Percentiles rank a stretch among this genome's conserved stretches.
phyloP scores from a whole-genome alignment of 225 moss, liverwort and hornwort genomes.

The Anthoceros angustus region DNA sequence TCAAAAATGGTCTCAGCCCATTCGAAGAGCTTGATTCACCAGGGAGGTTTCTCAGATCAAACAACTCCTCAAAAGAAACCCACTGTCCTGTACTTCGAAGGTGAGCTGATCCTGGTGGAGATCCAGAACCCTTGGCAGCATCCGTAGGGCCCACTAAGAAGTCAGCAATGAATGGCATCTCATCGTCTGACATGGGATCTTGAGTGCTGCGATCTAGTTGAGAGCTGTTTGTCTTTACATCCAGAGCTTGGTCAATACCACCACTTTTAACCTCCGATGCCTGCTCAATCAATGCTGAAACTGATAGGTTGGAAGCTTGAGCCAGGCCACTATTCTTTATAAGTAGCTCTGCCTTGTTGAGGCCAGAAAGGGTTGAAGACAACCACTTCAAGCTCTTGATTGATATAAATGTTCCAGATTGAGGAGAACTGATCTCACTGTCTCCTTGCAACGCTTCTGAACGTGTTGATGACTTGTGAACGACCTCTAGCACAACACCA shows the following conservation, averaged over 20 bases:
- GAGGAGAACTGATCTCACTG: background rate
- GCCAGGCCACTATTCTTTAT: background rate
- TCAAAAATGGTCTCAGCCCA: slow-evolving; percentile 35
- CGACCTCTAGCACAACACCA: slow-evolving; percentile 40
- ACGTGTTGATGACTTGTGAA: slow-evolving; percentile 21
- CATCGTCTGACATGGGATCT: background rate
- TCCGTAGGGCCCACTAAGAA: background rate
- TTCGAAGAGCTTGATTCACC: slow-evolving; percentile 3
- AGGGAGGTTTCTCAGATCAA: slow-evolving; percentile 18
- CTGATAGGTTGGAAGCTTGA: background rate
- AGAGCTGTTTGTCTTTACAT: background rate
- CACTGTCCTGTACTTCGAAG: too few species aligned
- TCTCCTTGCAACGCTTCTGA: background rate
- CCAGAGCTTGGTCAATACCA: background rate
- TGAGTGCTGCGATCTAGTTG: background rate
- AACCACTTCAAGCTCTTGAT: background rate
- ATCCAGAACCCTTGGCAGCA: background rate
- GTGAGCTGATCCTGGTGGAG: too few species aligned
- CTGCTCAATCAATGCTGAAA: background rate
- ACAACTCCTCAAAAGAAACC: slow-evolving; percentile 26
- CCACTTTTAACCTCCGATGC: background rate
- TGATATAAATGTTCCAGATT: background rate
- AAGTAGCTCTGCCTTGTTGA: background rate
- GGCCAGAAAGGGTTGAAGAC: background rate
- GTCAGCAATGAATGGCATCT: background rate